Percentiles rank a stretch among this genome's conserved stretches.
These are phyloP conservation scores for Saccharomycopsis fibuligera DNA, from an alignment of 805 yeast species.

Conservation along the genomic window DNA sequence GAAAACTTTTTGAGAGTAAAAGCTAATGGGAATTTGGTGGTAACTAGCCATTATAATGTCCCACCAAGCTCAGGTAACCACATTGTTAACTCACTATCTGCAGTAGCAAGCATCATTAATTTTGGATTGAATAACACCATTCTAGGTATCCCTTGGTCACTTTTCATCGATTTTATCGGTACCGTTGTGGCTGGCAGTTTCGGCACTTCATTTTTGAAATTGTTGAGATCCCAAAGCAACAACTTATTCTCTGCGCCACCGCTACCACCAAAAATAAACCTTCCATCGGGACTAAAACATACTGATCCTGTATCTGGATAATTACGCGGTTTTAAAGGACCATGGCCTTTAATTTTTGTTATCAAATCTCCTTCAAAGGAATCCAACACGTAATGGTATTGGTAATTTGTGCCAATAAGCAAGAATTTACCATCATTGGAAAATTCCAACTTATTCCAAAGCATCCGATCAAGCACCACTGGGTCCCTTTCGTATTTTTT, in stretches of 20 bases:
- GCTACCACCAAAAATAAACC: slow-evolving; percentile 53
- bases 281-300: slow-evolving; percentile 63
- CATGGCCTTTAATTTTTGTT: slow-evolving; percentile 42
- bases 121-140: slow-evolving; percentile 57
- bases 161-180: slow-evolving; percentile 22
- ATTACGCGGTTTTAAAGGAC: slow-evolving; percentile 37
- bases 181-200: background rate
- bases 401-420: slow-evolving; percentile 42
- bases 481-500: slow-evolving; percentile 22
- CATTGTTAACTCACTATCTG: slow-evolving; percentile 45
- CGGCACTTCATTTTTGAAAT: slow-evolving; percentile 25
- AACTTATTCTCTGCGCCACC: slow-evolving; percentile 33
- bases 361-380: slow-evolving; percentile 56
- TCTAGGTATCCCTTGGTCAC: slow-evolving; percentile 36
- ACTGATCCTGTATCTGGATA: slow-evolving; percentile 50
- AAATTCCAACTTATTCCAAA: slow-evolving; percentile 67
- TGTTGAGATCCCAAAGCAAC: slow-evolving; percentile 44
- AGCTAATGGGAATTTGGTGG: too few species aligned
- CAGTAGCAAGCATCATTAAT: slow-evolving; percentile 54
- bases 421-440: slow-evolving; percentile 69
- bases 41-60: too few species aligned
- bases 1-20: too few species aligned
- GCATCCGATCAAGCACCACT: slow-evolving; percentile 17
- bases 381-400: slow-evolving; percentile 55
- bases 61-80: slow-evolving; percentile 32